Percentiles rank a stretch among this genome's conserved stretches.
phyloP scores from a whole-genome alignment of 1,284 basidiomycete species.

The Pseudozyma tsukubaensis region DNA sequence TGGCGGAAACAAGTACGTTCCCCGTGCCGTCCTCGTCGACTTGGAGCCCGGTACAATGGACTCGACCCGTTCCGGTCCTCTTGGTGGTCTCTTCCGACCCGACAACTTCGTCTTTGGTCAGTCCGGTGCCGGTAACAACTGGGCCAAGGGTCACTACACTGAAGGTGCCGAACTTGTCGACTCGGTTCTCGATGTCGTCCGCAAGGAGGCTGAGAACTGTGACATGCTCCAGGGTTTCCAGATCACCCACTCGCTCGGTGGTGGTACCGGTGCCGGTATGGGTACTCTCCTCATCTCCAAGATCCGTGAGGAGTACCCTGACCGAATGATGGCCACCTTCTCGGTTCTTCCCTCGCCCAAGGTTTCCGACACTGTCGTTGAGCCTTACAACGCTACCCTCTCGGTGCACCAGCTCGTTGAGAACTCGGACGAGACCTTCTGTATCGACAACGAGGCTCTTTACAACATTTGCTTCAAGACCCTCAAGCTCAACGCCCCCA shows the following conservation, averaged over 20 bases:
- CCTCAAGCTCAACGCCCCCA: constrained; percentile 76
- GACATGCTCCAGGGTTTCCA: constrained; percentile 95
- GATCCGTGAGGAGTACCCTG: constrained; percentile 71
- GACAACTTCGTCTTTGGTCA: constrained; percentile 79
- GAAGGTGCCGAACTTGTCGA: constrained; percentile 86
- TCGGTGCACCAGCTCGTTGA: constrained; percentile 92
- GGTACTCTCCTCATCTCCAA: constrained; percentile 67
- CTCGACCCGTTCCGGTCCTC: constrained; percentile 74
- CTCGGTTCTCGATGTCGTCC: constrained; percentile 75
- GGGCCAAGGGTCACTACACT: constrained; percentile 77
- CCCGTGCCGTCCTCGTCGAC: constrained; percentile 90
- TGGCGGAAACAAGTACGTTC: constrained; percentile 81
- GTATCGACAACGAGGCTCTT: constrained; percentile 93
- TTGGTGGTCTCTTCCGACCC: constrained; percentile 84
- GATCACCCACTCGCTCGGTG: constrained; percentile 89
- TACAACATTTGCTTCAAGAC: constrained; percentile 85
- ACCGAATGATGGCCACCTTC: constrained; percentile 90
- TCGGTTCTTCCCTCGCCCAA: constrained; percentile 91
- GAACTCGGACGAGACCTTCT: constrained; percentile 86
- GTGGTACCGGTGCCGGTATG: constrained; percentile 74
- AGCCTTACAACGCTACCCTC: constrained; percentile 92
- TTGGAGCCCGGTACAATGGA: constrained; percentile 91
- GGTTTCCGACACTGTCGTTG: constrained; percentile 94
- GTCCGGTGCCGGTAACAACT: constrained; percentile 86
- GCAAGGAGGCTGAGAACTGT: constrained; percentile 76